These are phyloP conservation scores for Eremothecium coryli DNA, from an alignment of 1,139 yeast species.

Conservation along the genomic window DNA sequence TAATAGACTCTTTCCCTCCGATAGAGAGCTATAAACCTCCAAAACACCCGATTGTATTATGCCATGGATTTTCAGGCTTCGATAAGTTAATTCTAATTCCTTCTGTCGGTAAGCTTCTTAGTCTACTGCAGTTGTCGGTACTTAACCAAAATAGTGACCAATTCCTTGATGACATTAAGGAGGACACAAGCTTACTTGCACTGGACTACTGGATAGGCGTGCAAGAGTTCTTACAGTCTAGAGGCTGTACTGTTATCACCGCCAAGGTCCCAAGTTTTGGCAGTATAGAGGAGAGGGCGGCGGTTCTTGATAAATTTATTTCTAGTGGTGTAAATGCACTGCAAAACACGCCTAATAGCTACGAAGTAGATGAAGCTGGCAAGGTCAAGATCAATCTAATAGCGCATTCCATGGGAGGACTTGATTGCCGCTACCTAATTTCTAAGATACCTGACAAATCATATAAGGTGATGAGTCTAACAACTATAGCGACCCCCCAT, in stretches of 20 bases:
- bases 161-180: slow-evolving; percentile 17
- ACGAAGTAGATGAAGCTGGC: slow-evolving; percentile 27
- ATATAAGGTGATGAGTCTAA: slow-evolving; percentile 57
- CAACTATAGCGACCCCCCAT: slow-evolving; percentile 85
- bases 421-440: slow-evolving; percentile 72
- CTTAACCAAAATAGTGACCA: slow-evolving; percentile 16
- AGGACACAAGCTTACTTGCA: slow-evolving; percentile 33
- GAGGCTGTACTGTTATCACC: slow-evolving; percentile 61
- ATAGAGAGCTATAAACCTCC: slow-evolving; percentile 34
- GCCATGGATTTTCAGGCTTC: slow-evolving; percentile 82
- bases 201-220: slow-evolving; percentile 81
- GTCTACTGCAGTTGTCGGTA: slow-evolving; percentile 20
- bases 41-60: slow-evolving; percentile 58
- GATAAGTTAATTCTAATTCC: slow-evolving; percentile 52
- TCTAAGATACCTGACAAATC: slow-evolving; percentile 40
- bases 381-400: slow-evolving; percentile 54
- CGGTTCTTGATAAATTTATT: slow-evolving; percentile 45
- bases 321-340: slow-evolving; percentile 32
- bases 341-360: slow-evolving; percentile 27
- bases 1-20: slow-evolving; percentile 9
- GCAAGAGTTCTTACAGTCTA: slow-evolving; percentile 44
- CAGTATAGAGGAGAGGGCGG: slow-evolving; percentile 60
- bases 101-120: slow-evolving; percentile 29
- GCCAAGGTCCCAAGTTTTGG: slow-evolving; percentile 83
- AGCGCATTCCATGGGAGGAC: slow-evolving; percentile 95